These are phyloP conservation scores for Emmonsia crescens DNA, from an alignment of 2,329 filamentous ascomycete species.

Conservation along the genomic window DNA sequence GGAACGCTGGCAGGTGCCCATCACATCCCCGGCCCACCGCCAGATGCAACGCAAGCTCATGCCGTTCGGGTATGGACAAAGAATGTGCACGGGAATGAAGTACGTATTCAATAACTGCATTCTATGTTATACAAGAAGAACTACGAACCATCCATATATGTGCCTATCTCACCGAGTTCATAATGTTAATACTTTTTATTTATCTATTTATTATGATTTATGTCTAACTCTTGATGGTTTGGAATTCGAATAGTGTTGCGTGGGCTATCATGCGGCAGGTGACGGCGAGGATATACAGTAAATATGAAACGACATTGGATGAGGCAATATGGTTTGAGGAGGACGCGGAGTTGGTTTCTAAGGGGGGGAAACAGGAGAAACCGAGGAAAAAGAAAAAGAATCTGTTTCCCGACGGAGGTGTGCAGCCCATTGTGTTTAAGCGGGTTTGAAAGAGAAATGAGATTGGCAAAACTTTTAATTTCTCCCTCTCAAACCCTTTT, in stretches of 20 bases:
- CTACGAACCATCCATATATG: neutral
- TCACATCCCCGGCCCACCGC: constrained; percentile 39
- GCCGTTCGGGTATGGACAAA: constrained; percentile 46
- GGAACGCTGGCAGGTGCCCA: constrained; percentile 44
- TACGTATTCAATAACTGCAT: constrained; percentile 4
- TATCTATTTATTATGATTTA: neutral
- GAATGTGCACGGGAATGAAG: constrained; percentile 24
- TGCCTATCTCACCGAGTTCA: neutral
- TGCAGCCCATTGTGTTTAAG: constrained; percentile 10
- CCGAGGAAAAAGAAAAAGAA: constrained; percentile 9
- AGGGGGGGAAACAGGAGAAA: constrained; percentile 4
- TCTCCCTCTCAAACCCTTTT: neutral
- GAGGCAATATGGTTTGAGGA: constrained; percentile 5
- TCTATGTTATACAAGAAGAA: neutral
- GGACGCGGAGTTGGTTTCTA: neutral
- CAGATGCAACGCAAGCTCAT: constrained; percentile 45
- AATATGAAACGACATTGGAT: constrained; percentile 9
- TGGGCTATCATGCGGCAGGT: constrained; percentile 12
- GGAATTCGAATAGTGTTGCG: constrained; percentile 8
- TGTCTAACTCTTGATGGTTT: neutral
- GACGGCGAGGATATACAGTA: constrained; percentile 11
- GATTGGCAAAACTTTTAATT: neutral
- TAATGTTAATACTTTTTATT: neutral
- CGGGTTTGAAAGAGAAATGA: neutral
- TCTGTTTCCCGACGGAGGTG: constrained; percentile 7